phyloP scores from a whole-genome alignment of 169 alveolate species.

The Cryptosporidium viatorum region DNA sequence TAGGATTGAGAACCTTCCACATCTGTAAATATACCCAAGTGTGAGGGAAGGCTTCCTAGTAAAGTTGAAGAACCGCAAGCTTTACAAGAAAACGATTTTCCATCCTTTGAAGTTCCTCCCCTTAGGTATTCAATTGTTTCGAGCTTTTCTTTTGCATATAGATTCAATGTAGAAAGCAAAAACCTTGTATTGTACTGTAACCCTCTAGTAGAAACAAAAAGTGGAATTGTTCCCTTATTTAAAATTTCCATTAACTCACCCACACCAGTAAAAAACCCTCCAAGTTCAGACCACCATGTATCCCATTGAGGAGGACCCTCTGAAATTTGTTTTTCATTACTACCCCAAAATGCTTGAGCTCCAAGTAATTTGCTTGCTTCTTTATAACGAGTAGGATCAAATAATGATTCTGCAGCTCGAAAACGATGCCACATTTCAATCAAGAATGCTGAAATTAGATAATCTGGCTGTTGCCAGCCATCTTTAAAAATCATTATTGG shows the following conservation, averaged over 20 bases:
- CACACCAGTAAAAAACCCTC: conserved; percentile 34
- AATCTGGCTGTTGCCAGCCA: conserved; percentile 73
- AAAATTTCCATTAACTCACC: conserved; percentile 48
- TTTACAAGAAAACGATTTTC: conserved; percentile 17
- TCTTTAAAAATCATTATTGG: conserved; percentile 64
- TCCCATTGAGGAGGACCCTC: conserved; percentile 49
- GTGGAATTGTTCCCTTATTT: conserved; percentile 47
- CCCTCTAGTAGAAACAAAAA: conserved; percentile 65
- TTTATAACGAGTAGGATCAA: conserved; percentile 55
- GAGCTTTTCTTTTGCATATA: conserved; percentile 57
- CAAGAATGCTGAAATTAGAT: conserved; percentile 40
- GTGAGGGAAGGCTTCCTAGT: conserved; percentile 39
- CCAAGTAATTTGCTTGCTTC: conserved; percentile 58
- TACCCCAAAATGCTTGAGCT: conserved; percentile 72
- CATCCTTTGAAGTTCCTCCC: conserved; percentile 62
- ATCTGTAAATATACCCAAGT: conserved; percentile 60
- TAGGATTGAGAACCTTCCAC: conserved; percentile 51
- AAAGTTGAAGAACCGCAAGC: conserved; percentile 13
- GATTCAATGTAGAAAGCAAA: conserved; percentile 27
- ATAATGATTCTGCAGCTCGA: conserved; percentile 55
- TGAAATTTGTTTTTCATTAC: not conserved
- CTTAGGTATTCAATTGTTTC: conserved; percentile 47
- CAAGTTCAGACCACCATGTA: conserved; percentile 65
- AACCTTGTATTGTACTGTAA: conserved; percentile 43
- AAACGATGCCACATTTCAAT: conserved; percentile 66